phyloP scores from a whole-genome alignment of 106 monocot species.

The Dendrobium chrysotoxum region DNA sequence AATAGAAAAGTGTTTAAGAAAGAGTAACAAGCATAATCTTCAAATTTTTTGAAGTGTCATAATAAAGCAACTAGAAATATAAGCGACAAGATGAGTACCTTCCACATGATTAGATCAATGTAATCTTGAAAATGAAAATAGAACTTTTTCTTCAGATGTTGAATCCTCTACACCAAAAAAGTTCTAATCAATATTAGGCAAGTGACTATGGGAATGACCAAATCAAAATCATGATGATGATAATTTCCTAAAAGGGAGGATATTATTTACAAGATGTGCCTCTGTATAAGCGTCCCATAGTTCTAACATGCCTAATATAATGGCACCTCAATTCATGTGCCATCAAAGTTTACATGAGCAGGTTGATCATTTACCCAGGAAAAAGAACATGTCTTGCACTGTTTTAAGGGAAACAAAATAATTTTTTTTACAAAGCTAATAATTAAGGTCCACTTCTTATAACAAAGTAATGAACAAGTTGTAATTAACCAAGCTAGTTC shows the following conservation, averaged over 20 bases:
- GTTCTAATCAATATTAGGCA: background rate
- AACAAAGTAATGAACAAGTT: background rate
- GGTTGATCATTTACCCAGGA: background rate
- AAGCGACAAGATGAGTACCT: slow-evolving; percentile 33
- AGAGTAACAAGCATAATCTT: background rate
- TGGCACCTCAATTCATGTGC: background rate
- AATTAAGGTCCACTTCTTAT: background rate
- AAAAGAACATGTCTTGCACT: background rate
- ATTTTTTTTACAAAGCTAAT: background rate
- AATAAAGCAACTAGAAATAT: background rate
- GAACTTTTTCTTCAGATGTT: slow-evolving; percentile 86
- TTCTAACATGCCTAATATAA: background rate
- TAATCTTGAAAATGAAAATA: slow-evolving; percentile 99
- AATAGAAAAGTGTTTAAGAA: background rate
- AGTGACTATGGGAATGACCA: background rate
- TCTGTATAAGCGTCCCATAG: background rate
- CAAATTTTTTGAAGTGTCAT: background rate
- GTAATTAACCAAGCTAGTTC: background rate
- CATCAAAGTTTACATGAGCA: background rate
- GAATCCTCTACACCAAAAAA: slow-evolving; percentile 70
- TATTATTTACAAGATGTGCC: background rate
- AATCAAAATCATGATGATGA: background rate
- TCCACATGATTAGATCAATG: slow-evolving; percentile 86
- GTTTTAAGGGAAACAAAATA: background rate
- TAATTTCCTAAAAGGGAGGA: background rate